A percentile compares a stretch with the other conserved stretches of the same genome.
Conservation (phyloP, 345 rosid genomes). For the Citrus glauca region DNA sequence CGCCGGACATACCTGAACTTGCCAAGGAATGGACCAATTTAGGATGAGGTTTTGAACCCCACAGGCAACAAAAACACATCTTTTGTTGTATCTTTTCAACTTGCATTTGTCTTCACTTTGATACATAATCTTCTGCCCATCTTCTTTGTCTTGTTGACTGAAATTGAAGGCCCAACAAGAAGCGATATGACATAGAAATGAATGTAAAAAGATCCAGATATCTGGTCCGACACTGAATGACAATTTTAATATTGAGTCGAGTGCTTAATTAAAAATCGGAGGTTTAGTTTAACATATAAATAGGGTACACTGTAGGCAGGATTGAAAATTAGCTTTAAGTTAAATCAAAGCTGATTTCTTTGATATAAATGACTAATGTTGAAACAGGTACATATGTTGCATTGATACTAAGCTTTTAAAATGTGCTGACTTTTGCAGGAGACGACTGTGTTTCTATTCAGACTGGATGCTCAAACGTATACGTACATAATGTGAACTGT, state of each 20-base stretch:
- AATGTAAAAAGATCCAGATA: neutral
- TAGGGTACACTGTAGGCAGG: neutral
- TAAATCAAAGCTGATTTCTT: neutral
- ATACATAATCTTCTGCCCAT: slow-evolving; percentile 21
- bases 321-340: neutral
- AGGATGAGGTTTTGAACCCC: slow-evolving; percentile 21
- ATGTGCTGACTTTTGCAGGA: slow-evolving; percentile 50
- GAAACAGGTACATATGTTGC: neutral
- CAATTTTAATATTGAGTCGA: neutral
- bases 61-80: slow-evolving; percentile 16
- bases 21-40: slow-evolving; percentile 8
- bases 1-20: slow-evolving; percentile 16
- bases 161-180: slow-evolving; percentile 11
- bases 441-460: slow-evolving; percentile 93
- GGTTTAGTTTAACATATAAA: neutral
- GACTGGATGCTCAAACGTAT: slow-evolving; percentile 87
- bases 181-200: neutral
- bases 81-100: slow-evolving; percentile 12
- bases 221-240: neutral
- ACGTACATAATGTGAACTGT: slow-evolving; percentile 76
- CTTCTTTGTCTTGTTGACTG: slow-evolving; percentile 16
- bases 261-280: neutral
- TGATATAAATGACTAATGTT: neutral
- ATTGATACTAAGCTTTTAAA: slow-evolving; percentile 13
- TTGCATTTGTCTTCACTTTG: slow-evolving; percentile 26